Base-by-base conservation (phyloP, 352 stramenopile species). In the Pseudoperonospora humuli region DNA sequence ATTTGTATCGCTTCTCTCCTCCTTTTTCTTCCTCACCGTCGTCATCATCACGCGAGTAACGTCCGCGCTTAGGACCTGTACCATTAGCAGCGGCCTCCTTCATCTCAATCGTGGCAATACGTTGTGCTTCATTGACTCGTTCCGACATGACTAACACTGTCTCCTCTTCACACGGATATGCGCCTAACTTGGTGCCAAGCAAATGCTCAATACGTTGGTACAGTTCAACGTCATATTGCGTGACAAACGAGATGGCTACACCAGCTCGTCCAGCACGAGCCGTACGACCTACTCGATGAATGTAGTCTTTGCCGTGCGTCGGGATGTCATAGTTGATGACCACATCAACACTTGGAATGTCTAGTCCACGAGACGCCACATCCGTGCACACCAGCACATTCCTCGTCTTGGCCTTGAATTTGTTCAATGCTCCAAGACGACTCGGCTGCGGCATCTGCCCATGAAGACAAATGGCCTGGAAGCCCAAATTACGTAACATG, bases 261-360 rank as follows among this genome's bases (percentile, higher is more conserved):
- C 97, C 97, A 11, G 88, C 86, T 34, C 88, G 69, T 29, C 97
- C 97, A 25, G 96, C 96, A 60, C 97, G 79, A 4, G 96, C 97
- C 4, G 97, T 99, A 42, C 97, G 83, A 14, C 97, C 97, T 2
- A 99, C 95, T 24, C 97, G 78, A 62, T 99, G 96, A 55, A 99
- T 97, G 68, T 99, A 99, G 66, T 99, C 95, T 64, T 99, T 98
- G 18, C 91, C 94, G 64, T 99, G 88, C 18, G 78, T 95, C 7
- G 97, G 96, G 36, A 99, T 96, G 70, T 99, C 96, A 71, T 97
- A 99, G 64, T 99, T 99, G 44, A 99, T 84, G 11, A 99, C 96
- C 9, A 98, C 69, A 63, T 99, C 96, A 25, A 99, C 96, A 41
- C 75, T 89, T 2, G 96, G 96, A 51, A 99, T 98, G 60, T 99